Base-by-base conservation (phyloP, 2,329 filamentous ascomycete species). In the Aspergillus sp. region DNA sequence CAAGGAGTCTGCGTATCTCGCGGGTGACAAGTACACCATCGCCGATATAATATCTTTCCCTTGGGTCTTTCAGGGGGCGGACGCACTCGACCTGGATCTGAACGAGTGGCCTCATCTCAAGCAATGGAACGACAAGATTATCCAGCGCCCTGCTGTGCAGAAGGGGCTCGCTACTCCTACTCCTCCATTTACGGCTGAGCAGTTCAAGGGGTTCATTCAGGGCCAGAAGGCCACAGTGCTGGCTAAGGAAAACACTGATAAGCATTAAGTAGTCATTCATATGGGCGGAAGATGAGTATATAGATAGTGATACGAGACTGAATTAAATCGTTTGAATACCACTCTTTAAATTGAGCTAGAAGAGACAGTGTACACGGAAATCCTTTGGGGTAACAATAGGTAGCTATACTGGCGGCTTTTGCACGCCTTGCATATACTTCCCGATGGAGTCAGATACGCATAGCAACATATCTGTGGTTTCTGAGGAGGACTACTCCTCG, bases 1-100 rank as follows among this genome's bases (percentile, higher is more conserved):
- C 5, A 33, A 40, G 8, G 49, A 51, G 15, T 51, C 49, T 5
- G 17, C 49, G 12, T 51, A 51, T 13, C 24, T 51, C 15, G 49
- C 49, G 6, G 49, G 49, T 11, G 37, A 30, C 6, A 51, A 51
- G 49, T 51, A 42, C n/a, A 51, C 49, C 3, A 40, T 51, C 22
- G 49, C 49, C 6, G 49, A 51, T 9, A 51, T 51, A 9, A 33
- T 33, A 7, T 42, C 37, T 17, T 51, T 51, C 37, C 22, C 39
- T 2, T 51, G 49, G 49, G 49, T 33, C 13, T 42, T 42, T 22
- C 49, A 51, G 37, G 49, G 49, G 1, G 49, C 49, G 8, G 49
- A 22, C 7, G 49, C 49, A 22, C 20, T 51, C 13, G 49, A 44
- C 15, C 13, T 51, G 6, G 49, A 51, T 30, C 37, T 51, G 15